A percentile compares a stretch with the other conserved stretches of the same genome.
phyloP scores from a whole-genome alignment of 2,329 filamentous ascomycete species.

The Plectosphaerella cucumerina region DNA sequence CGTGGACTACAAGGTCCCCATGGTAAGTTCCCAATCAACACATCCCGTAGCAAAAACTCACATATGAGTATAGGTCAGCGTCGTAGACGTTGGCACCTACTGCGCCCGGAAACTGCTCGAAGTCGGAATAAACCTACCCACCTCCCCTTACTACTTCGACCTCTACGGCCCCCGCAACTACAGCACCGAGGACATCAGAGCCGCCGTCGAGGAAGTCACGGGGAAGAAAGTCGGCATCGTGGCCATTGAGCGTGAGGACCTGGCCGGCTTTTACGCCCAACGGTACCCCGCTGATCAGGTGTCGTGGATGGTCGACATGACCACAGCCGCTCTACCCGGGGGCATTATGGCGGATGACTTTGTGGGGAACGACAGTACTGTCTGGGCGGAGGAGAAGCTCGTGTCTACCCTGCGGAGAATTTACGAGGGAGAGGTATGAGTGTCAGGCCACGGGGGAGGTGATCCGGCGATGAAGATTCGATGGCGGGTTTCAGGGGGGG shows the following conservation, averaged over 20 bases:
- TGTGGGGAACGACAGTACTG: slow-evolving; percentile 16
- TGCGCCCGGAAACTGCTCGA: slow-evolving; percentile 19
- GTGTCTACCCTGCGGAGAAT: slow-evolving; percentile 17
- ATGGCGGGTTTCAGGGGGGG: too few relatives aligned
- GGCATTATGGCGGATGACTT: slow-evolving; percentile 19
- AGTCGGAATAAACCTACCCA: background rate
- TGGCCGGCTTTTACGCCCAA: slow-evolving; percentile 18
- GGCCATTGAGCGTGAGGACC: slow-evolving; percentile 15
- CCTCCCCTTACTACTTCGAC: slow-evolving; percentile 15
- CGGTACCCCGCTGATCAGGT: slow-evolving; percentile 14
- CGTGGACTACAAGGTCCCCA: slow-evolving; percentile 22
- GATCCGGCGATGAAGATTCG: too few relatives aligned
- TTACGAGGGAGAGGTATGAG: slow-evolving; percentile 1
- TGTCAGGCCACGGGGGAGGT: too few relatives aligned
- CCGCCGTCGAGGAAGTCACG: slow-evolving; percentile 19
- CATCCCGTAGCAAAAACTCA: background rate
- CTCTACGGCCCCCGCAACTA: slow-evolving; percentile 23
- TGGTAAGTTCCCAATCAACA: slow-evolving; percentile 18
- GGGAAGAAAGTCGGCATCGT: slow-evolving; percentile 19
- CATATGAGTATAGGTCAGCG: slow-evolving; percentile 17
- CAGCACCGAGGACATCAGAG: slow-evolving; percentile 21
- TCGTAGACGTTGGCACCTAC: slow-evolving; percentile 21
- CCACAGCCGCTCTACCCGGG: slow-evolving; percentile 14
- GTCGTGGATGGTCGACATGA: slow-evolving; percentile 7
- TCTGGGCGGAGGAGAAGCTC: slow-evolving; percentile 19